Evolutionary conservation across 495 filamentous ascomycete genomes (phyloP), one percentile per base, ranked within the genome.

Genomic region (Neurospora africana): DNA sequence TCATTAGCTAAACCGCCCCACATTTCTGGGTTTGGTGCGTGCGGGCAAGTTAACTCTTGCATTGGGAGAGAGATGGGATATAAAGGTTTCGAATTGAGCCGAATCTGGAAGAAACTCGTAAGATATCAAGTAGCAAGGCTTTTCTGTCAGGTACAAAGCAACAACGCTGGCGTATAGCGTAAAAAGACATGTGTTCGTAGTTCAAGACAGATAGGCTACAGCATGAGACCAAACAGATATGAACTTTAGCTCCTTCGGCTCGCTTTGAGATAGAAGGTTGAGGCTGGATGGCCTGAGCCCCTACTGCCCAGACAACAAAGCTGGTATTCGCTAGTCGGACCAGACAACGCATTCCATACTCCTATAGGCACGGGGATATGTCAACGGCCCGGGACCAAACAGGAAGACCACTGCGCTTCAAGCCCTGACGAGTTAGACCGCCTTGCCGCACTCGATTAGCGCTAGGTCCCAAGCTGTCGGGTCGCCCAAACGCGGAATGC

Each of bases 381-480:
- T 3, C 38, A 39, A 15, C 38, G 4, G 38, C n/a, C n/a, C n/a
- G n/a, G n/a, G 10, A 39, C 38, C 38, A 3, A 39, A 37, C 36
- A 37, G 36, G 36, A 37, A n/a, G n/a, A n/a, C 36, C 36, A 37
- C 36, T 39, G 15, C n/a, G n/a, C n/a, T n/a, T n/a, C n/a, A n/a
- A n/a, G n/a, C n/a, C n/a, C n/a, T n/a, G n/a, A n/a, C n/a, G n/a
- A n/a, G n/a, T n/a, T n/a, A 39, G 38, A 39, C 11, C 11, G 38
- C 38, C 17, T 43, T 43, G 17, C 40, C 40, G 40, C 40, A 19
- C 7, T 43, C 40, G 17, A 43, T 44, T 19, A 21, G 43, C 4
- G n/a, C n/a, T 47, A 47, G 44, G 44, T 47, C n/a, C 44, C 44
- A 47, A 47, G 44, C n/a, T 47, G 44, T 47, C 44, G 44, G 44